phyloP scores from a whole-genome alignment of 2,329 filamentous ascomycete species.

The Zymoseptoria brevis region DNA sequence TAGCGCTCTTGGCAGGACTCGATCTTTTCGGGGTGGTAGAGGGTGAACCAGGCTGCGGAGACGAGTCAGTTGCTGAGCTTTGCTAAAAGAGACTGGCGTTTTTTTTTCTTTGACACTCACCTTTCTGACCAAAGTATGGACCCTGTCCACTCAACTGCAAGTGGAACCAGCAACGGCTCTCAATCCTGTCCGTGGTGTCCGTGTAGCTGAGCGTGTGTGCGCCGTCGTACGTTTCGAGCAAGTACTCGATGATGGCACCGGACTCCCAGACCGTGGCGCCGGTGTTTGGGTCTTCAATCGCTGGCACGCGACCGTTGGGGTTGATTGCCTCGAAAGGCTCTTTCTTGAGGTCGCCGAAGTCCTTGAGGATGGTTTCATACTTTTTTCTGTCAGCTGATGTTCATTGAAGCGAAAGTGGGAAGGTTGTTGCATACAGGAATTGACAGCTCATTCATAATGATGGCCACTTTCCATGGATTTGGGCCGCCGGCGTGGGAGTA shows the following conservation, averaged over 20 bases:
- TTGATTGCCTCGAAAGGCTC: slow-evolving; percentile 33
- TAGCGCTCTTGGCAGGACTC: slow-evolving; percentile 38
- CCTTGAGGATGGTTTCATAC: slow-evolving; percentile 31
- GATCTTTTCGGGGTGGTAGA: slow-evolving; percentile 37
- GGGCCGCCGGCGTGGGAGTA: slow-evolving; percentile 20
- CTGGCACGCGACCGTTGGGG: slow-evolving; percentile 38
- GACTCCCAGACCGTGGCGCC: slow-evolving; percentile 34
- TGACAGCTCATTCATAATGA: slow-evolving; percentile 1
- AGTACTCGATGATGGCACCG: slow-evolving; percentile 23
- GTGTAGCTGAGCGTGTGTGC: slow-evolving; percentile 20
- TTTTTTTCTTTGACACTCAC: slow-evolving; percentile 24
- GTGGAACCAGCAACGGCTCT: slow-evolving; percentile 23
- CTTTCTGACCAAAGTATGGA: slow-evolving; percentile 36
- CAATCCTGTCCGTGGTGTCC: slow-evolving; percentile 15
- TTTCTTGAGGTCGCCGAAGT: slow-evolving; percentile 36
- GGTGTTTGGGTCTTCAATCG: slow-evolving; percentile 42
- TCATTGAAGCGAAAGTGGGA: slow-evolving; percentile 32
- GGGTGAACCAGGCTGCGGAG: slow-evolving; percentile 22
- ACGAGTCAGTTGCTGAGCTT: neutral
- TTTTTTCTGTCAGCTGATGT: neutral
- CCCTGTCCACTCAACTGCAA: slow-evolving; percentile 31
- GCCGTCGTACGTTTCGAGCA: slow-evolving; percentile 26
- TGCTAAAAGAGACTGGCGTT: no score
- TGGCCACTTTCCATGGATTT: neutral
- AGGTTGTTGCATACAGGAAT: neutral